Evolutionary conservation across 2,329 filamentous ascomycete species (phyloP).

Genomic region (Venturiaceae sp.): DNA sequence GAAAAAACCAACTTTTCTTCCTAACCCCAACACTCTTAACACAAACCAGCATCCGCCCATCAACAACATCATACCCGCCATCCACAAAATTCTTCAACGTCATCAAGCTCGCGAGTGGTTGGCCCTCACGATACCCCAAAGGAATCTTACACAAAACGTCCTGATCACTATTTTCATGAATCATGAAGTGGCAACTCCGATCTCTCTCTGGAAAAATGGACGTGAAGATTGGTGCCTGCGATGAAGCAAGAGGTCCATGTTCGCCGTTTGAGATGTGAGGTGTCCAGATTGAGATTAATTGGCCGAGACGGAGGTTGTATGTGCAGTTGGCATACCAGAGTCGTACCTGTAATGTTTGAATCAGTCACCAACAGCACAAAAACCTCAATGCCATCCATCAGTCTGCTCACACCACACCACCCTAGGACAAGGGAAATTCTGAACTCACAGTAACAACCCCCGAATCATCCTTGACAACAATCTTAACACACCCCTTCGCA

Average conservation of each 20-base stretch:
- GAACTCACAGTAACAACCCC: slow-evolving; percentile 43
- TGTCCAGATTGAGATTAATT: slow-evolving; percentile 47
- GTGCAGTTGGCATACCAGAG: slow-evolving; percentile 37
- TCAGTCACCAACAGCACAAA: too few species aligned
- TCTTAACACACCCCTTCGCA: slow-evolving; percentile 41
- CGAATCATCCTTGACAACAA: slow-evolving; percentile 47
- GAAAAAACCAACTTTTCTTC: slow-evolving; percentile 39
- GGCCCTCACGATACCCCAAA: slow-evolving; percentile 28
- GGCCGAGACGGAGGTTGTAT: slow-evolving; percentile 40
- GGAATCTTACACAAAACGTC: slow-evolving; percentile 34
- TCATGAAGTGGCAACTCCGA: slow-evolving; percentile 41
- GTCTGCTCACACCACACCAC: too few species aligned
- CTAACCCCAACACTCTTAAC: slow-evolving; percentile 47
- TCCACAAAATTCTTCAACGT: slow-evolving; percentile 45
- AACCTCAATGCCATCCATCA: too few species aligned
- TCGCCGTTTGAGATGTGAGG: slow-evolving; percentile 43
- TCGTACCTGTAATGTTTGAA: slow-evolving; percentile 33
- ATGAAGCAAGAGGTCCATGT: slow-evolving; percentile 28
- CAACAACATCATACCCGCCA: slow-evolving; percentile 42
- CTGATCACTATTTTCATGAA: slow-evolving; percentile 40
- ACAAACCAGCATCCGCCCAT: slow-evolving; percentile 45
- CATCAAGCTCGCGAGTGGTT: slow-evolving; percentile 40
- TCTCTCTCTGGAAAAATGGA: slow-evolving; percentile 51
- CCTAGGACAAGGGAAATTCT: neutral
- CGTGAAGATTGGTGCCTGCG: slow-evolving; percentile 39